Conservation (phyloP, 257 asterid species). For the Catharanthus roseus region DNA sequence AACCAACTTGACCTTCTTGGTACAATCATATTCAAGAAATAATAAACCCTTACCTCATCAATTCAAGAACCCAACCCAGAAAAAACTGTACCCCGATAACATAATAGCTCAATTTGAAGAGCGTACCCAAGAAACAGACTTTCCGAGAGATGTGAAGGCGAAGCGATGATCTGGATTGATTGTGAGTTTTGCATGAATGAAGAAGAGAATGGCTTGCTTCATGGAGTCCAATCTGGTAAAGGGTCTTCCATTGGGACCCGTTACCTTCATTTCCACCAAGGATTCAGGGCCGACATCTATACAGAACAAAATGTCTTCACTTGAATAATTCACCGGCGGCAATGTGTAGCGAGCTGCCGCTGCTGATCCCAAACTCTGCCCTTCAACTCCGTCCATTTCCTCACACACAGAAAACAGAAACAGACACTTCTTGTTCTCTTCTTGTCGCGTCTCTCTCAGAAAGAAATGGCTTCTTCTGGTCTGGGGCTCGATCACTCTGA, state of each 20-base stretch:
- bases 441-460: not conserved
- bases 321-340: constrained; percentile 38
- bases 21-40: not conserved
- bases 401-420: not conserved
- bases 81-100: not conserved
- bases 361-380: constrained; percentile 27
- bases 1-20: not conserved
- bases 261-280: constrained; percentile 66
- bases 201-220: constrained; percentile 72
- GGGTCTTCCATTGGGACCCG: constrained; percentile 68
- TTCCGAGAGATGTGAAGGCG: constrained; percentile 61
- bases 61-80: not conserved
- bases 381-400: constrained; percentile 43
- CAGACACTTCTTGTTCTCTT: not conserved
- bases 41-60: not conserved
- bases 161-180: constrained; percentile 88
- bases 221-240: constrained; percentile 72
- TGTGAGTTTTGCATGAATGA: constrained; percentile 74
- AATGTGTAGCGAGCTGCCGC: constrained; percentile 30
- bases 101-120: not conserved
- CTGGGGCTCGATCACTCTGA: not conserved
- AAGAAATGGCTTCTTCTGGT: not conserved
- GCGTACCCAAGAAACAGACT: constrained; percentile 65
- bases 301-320: constrained; percentile 88
- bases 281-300: constrained; percentile 82